These are phyloP conservation scores for Mallotus repandus DNA, from an alignment of 441 rosid species.

Conservation along the genomic window DNA sequence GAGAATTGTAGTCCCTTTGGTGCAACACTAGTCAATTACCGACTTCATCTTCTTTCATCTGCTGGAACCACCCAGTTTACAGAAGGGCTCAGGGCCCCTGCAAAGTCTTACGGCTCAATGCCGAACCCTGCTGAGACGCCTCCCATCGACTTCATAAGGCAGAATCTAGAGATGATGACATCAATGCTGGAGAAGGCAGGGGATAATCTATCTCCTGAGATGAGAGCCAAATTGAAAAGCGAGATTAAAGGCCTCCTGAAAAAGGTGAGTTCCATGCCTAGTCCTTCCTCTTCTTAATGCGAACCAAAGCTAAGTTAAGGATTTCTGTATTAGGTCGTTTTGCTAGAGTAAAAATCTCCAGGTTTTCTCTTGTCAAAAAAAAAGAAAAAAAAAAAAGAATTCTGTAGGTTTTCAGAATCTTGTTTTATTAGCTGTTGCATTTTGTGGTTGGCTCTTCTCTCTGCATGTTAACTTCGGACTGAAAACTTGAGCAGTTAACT, in stretches of 20 bases:
- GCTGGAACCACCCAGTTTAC: constrained; percentile 13
- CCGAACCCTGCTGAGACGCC: constrained; percentile 39
- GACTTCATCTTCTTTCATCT: constrained; percentile 39
- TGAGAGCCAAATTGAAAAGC: constrained; percentile 57
- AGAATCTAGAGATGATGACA: constrained; percentile 89
- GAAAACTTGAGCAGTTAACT: not conserved
- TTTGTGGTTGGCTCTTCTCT: constrained; percentile 3
- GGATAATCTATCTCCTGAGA: constrained; percentile 70
- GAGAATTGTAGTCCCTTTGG: constrained; percentile 61
- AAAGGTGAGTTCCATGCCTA: constrained; percentile 66
- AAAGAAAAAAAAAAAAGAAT: too few relatives aligned
- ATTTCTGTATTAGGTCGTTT: constrained; percentile 13
- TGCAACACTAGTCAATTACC: constrained; percentile 41
- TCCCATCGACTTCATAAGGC: constrained; percentile 64
- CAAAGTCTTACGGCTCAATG: constrained; percentile 37
- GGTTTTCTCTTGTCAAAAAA: too few relatives aligned
- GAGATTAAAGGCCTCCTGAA: constrained; percentile 70
- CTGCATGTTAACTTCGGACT: constrained; percentile 6
- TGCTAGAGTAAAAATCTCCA: constrained; percentile 11
- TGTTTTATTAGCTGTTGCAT: constrained; percentile 18
- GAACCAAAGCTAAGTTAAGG: not conserved
- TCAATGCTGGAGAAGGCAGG: constrained; percentile 80
- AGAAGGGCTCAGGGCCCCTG: constrained; percentile 31
- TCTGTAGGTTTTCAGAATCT: constrained; percentile 1
- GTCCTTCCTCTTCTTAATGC: constrained; percentile 46